These are phyloP conservation scores for Alloteropsis angusta DNA, from an alignment of 202 grass and related monocot species.

Conservation along the genomic window DNA sequence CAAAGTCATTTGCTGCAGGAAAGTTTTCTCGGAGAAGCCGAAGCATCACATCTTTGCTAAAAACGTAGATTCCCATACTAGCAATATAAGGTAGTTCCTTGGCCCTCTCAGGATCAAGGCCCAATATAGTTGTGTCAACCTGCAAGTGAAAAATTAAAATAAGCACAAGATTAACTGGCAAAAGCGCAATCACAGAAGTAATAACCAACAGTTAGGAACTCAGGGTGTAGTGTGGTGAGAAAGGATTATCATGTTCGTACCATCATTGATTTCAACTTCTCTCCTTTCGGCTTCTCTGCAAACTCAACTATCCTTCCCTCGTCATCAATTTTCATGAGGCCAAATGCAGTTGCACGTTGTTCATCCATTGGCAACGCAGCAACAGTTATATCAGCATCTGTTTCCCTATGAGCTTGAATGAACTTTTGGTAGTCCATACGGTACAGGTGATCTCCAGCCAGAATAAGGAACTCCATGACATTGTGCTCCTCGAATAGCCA, in stretches of 20 bases:
- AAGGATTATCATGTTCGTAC: constrained; percentile 22
- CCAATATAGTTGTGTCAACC: constrained; percentile 98
- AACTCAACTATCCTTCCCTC: constrained; percentile 79
- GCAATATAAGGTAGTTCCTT: constrained; percentile 92
- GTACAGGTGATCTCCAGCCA: constrained; percentile 89
- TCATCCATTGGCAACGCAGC: constrained; percentile 83
- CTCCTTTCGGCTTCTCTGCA: constrained; percentile 80
- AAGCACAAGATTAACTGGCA: constrained; percentile 8
- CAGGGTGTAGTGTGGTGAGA: neutral
- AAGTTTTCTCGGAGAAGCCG: constrained; percentile 72
- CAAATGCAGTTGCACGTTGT: constrained; percentile 68
- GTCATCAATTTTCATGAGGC: constrained; percentile 84
- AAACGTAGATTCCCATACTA: constrained; percentile 95
- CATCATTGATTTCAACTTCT: constrained; percentile 72
- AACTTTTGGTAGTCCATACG: constrained; percentile 93
- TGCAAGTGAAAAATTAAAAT: constrained; percentile 37
- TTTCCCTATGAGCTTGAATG: constrained; percentile 84
- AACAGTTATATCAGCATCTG: constrained; percentile 74
- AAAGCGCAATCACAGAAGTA: constrained; percentile 1
- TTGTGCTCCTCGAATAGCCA: constrained; percentile 90
- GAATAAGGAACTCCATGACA: constrained; percentile 74
- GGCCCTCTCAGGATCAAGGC: constrained; percentile 66
- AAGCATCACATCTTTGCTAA: constrained; percentile 92
- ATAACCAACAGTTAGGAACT: neutral
- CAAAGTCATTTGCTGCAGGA: constrained; percentile 86